Percentiles rank a stretch among this genome's conserved stretches.
Conservation (phyloP, 2,329 filamentous ascomycete species). For the Aspergillus versicolor region DNA sequence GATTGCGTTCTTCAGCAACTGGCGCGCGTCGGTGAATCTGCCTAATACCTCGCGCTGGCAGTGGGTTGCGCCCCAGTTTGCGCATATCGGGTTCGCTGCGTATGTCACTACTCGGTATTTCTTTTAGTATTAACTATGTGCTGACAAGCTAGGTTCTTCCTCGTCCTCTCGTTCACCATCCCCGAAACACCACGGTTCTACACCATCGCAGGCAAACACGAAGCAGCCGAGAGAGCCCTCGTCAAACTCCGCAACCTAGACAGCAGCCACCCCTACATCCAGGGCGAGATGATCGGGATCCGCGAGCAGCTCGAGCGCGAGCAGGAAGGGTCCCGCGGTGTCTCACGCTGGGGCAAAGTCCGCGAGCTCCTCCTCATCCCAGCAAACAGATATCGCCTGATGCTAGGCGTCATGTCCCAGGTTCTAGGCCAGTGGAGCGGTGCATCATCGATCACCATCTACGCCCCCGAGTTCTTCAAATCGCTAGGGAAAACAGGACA, state of each 20-base stretch:
- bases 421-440: conserved; percentile 66
- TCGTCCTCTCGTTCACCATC: conserved; percentile 67
- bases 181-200: conserved; percentile 70
- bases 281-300: conserved; percentile 63
- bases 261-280: conserved; percentile 60
- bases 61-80: not conserved
- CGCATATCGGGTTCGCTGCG: conserved; percentile 42
- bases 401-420: conserved; percentile 67
- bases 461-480: conserved; percentile 71
- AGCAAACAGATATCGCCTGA: conserved; percentile 70
- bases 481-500: conserved; percentile 69
- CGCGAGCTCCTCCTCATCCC: conserved; percentile 67
- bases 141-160: conserved; percentile 71
- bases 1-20: not conserved
- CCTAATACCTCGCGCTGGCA: not conserved
- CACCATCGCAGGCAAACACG: conserved; percentile 62
- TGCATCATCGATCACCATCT: conserved; percentile 72
- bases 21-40: not conserved
- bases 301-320: conserved; percentile 67
- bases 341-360: conserved; percentile 63
- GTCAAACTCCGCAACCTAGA: conserved; percentile 58
- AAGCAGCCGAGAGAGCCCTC: conserved; percentile 48
- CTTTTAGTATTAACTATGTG: conserved; percentile 34
- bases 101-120: conserved; percentile 25
- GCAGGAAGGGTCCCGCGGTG: conserved; percentile 67